These are phyloP conservation scores for Naganishia sp. DNA, from an alignment of 1,284 basidiomycete species.

Conservation along the genomic window DNA sequence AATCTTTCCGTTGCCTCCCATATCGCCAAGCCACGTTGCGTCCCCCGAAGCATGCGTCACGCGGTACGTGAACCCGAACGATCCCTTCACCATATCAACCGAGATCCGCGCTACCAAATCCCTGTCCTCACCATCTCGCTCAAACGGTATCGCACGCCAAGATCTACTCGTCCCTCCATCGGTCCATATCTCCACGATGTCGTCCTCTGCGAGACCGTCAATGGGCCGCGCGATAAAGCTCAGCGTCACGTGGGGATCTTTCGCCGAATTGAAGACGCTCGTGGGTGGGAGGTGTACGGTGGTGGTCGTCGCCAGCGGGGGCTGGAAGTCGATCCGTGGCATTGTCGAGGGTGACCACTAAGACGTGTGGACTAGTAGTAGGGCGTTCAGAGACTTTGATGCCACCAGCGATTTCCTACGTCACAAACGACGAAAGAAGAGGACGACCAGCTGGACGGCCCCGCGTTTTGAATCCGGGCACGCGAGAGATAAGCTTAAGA, in stretches of 20 bases:
- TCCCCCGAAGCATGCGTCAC: slow-evolving; percentile 10
- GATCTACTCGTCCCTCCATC: background rate
- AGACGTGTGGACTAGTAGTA: too few species aligned
- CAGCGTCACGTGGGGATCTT: background rate
- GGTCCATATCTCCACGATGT: slow-evolving; percentile 12
- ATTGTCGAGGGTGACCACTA: background rate
- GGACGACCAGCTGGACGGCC: too few species aligned
- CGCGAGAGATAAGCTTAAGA: background rate
- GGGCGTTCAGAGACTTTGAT: too few species aligned
- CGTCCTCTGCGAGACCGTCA: background rate
- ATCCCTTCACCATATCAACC: background rate
- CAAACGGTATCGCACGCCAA: slow-evolving; percentile 10
- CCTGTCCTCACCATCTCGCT: background rate
- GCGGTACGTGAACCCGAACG: slow-evolving; percentile 23
- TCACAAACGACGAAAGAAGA: too few species aligned
- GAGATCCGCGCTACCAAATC: background rate
- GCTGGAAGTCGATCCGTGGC: slow-evolving; percentile 16
- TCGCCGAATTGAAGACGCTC: background rate
- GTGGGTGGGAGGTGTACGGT: slow-evolving; percentile 1
- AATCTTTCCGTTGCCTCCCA: slow-evolving; percentile 19
- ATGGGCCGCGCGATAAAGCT: slow-evolving; percentile 1
- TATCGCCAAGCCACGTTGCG: slow-evolving; percentile 18
- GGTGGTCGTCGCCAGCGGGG: background rate
- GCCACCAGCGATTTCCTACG: too few species aligned
- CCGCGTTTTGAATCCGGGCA: too few species aligned